These are phyloP conservation scores for Ophiostoma sp. DNA, from an alignment of 2,329 filamentous ascomycete species.

Conservation along the genomic window DNA sequence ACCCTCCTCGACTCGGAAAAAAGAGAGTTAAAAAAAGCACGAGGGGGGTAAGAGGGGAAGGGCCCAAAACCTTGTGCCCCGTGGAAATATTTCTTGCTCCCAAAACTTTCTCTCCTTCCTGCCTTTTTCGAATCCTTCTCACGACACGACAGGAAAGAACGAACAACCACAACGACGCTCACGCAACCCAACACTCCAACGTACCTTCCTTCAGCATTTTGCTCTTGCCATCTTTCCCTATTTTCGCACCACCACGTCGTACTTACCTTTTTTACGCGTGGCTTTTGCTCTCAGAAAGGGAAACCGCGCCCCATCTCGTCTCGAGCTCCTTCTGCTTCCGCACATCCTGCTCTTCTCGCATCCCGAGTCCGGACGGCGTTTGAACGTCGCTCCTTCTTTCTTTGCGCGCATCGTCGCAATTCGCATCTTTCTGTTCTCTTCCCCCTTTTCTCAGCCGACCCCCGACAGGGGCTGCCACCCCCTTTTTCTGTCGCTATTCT, in stretches of 20 bases:
- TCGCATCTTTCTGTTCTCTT: background rate
- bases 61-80: background rate
- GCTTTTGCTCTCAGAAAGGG: background rate
- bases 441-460: background rate
- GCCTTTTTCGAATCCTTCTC: background rate
- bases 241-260: background rate
- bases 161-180: background rate
- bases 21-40: background rate
- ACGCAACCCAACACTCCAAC: background rate
- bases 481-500: background rate
- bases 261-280: conserved; percentile 13
- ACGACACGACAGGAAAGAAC: background rate
- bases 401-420: background rate
- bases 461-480: background rate
- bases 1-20: background rate
- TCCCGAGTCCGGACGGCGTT: background rate
- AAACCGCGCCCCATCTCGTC: background rate
- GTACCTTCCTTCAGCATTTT: conserved; percentile 21
- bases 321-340: conserved; percentile 1
- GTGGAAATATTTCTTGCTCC: background rate
- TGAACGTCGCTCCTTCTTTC: conserved; percentile 1
- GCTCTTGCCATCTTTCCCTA: background rate
- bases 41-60: background rate
- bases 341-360: background rate
- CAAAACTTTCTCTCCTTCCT: background rate